Base-by-base conservation (phyloP, 257 asterid genomes). In the Solanum chilense region DNA sequence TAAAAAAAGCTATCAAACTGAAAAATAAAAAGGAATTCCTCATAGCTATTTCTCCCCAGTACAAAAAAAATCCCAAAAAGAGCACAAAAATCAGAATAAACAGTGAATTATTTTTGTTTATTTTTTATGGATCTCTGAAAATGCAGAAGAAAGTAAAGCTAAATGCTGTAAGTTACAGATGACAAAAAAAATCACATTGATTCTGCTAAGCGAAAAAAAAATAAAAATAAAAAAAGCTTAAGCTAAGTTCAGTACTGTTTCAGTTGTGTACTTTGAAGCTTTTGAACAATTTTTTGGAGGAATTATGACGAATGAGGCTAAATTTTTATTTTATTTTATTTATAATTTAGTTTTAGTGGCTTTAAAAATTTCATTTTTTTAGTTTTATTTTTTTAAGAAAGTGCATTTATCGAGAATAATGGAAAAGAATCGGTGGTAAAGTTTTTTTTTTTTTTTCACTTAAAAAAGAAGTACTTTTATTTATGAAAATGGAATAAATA, bases 1-100 rank as follows among this genome's bases (percentile, higher is more conserved):
- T 49, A 77, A 91, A 85, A 49, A 93, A 90, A 78, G 86, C 89
- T 15, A 93, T 78, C 49, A 91, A 89, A 85, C 90, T 18, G 85
- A 95, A 85, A 88, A 93, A 90, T 73, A 91, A 88, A 64, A 92
- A 75, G 68, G 90, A 90, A 85, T 91, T 88, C 90, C 91, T 92
- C 96, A 93, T 91, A 64, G 88, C 90, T 90, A 25, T 85, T 69
- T 69, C 41, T n/a, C 10, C 76, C 41, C 76, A 69, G 6, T 69
- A 56, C 66, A 69, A 29, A 70, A 45, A 64, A 69, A 47, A 6
- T 9, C 39, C 69, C 45, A 18, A 86, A 69, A 71, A 70, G 71
- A 20, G 52, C 42, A 82, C 82, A 80, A 9, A 90, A 91, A 91
- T 90, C 92, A 89, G 91, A 85, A 14, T 23, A 92, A 89, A 76